Conservation (phyloP, 1,139 yeast genomes). For the Debaryomyces subglobosus region DNA sequence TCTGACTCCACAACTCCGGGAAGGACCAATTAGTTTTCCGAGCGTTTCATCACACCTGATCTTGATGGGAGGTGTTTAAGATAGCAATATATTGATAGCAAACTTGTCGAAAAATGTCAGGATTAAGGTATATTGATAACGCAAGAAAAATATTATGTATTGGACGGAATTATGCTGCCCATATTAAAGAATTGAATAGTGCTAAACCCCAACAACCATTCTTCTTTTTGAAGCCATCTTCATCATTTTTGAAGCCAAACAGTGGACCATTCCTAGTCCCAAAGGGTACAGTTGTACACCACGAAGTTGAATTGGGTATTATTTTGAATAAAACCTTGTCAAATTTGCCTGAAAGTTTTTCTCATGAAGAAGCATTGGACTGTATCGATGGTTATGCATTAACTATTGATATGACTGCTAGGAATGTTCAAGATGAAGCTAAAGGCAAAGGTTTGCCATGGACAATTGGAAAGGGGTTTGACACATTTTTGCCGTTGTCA, state of each 20-base stretch:
- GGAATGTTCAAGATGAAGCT: conserved; percentile 95
- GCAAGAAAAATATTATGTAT: conserved; percentile 89
- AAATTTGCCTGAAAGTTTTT: conserved; percentile 61
- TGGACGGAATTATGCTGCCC: conserved; percentile 96
- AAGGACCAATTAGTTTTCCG: not conserved
- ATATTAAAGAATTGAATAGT: conserved; percentile 86
- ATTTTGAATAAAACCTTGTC: conserved; percentile 66
- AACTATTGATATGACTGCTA: conserved; percentile 91
- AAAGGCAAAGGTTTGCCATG: conserved; percentile 95
- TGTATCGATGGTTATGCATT: conserved; percentile 84
- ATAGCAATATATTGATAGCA: not conserved
- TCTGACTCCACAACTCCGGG: not conserved
- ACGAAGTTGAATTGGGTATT: conserved; percentile 91
- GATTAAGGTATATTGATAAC: conserved; percentile 55
- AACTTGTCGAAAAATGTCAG: conserved; percentile 41
- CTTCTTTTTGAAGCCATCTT: conserved; percentile 85
- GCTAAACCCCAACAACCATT: conserved; percentile 81
- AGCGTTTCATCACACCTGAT: not conserved
- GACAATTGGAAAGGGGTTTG: conserved; percentile 96
- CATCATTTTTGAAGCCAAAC: conserved; percentile 62
- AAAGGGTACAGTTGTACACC: conserved; percentile 78
- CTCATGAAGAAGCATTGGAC: conserved; percentile 70
- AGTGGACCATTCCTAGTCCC: conserved; percentile 84
- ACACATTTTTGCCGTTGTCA: conserved; percentile 88
- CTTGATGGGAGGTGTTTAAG: not conserved